Percentiles rank a stretch among this genome's conserved stretches.
Evolutionary conservation across 2,329 filamentous ascomycete species (phyloP).

Genomic region (Macroventuria anomochaeta): DNA sequence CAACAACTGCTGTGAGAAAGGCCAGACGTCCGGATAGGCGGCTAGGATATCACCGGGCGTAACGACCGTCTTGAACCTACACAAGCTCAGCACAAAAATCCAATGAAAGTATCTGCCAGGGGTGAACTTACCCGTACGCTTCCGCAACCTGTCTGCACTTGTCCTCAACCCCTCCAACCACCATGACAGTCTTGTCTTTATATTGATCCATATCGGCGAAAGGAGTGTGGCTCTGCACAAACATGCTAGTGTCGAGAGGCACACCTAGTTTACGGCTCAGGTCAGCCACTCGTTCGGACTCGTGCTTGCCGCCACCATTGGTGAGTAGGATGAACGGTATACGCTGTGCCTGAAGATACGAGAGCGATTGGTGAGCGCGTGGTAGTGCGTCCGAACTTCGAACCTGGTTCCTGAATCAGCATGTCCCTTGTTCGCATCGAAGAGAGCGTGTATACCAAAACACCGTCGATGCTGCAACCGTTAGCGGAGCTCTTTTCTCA

Average conservation of each 20-base stretch:
- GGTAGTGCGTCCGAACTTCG: constrained; percentile 80
- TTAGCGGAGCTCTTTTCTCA: constrained; percentile 27
- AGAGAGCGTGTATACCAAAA: constrained; percentile 68
- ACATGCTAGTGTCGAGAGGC: constrained; percentile 69
- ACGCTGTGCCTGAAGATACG: constrained; percentile 72
- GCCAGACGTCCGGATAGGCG: constrained; percentile 78
- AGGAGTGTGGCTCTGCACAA: constrained; percentile 91
- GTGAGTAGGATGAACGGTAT: constrained; percentile 95
- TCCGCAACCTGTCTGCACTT: constrained; percentile 76
- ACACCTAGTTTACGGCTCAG: constrained; percentile 71
- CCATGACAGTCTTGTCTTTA: constrained; percentile 59
- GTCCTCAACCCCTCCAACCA: constrained; percentile 56
- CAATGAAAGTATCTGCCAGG: not conserved
- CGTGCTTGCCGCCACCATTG: constrained; percentile 89
- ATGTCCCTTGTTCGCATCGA: not conserved
- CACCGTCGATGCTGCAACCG: constrained; percentile 78
- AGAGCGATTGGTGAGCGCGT: constrained; percentile 75
- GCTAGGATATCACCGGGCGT: constrained; percentile 84
- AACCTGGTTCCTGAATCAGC: constrained; percentile 4
- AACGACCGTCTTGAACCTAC: constrained; percentile 70
- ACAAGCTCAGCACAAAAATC: constrained; percentile 6
- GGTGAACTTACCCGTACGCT: constrained; percentile 48
- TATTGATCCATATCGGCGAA: constrained; percentile 71
- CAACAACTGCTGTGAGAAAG: constrained; percentile 74
- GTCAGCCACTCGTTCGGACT: constrained; percentile 74